Percentiles rank a stretch among this genome's conserved stretches.
These are phyloP conservation scores for Calonectria pteridis DNA, from an alignment of 2,329 filamentous ascomycete genomes.

Conservation along the genomic window DNA sequence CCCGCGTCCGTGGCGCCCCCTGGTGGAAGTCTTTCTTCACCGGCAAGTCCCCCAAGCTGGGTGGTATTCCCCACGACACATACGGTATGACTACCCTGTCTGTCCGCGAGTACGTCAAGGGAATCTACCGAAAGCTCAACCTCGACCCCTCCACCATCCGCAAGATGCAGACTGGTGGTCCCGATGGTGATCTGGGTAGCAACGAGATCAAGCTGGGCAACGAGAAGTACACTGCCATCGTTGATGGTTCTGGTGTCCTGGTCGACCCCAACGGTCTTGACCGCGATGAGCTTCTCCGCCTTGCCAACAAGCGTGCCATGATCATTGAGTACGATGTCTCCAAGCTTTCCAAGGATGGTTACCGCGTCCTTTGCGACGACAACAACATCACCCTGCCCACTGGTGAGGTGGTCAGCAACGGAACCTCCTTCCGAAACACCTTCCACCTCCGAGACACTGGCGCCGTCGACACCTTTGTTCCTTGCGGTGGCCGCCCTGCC, in stretches of 20 bases:
- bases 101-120: conserved; percentile 94
- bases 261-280: conserved; percentile 93
- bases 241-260: conserved; percentile 96
- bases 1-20: conserved; percentile 84
- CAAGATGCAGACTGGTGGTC: conserved; percentile 98
- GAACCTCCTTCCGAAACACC: conserved; percentile 96
- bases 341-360: conserved; percentile 90
- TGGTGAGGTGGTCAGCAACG: conserved; percentile 90
- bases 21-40: conserved; percentile 99
- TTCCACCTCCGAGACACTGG: conserved; percentile 89
- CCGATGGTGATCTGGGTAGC: conserved; percentile 95
- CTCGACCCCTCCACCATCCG: conserved; percentile 86
- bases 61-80: conserved; percentile 93
- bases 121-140: conserved; percentile 96
- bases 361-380: conserved; percentile 93
- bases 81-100: conserved; percentile 99
- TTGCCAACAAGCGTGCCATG: conserved; percentile 91
- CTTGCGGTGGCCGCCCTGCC: conserved; percentile 95
- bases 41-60: conserved; percentile 94
- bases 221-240: conserved; percentile 94
- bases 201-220: conserved; percentile 97
- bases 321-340: conserved; percentile 86
- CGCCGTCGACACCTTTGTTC: conserved; percentile 89
- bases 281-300: conserved; percentile 82
- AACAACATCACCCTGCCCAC: conserved; percentile 87